Evolutionary conservation across 345 rosid species (phyloP), one percentile per base, ranked within the genome.

Genomic region (Populus euphratica): DNA sequence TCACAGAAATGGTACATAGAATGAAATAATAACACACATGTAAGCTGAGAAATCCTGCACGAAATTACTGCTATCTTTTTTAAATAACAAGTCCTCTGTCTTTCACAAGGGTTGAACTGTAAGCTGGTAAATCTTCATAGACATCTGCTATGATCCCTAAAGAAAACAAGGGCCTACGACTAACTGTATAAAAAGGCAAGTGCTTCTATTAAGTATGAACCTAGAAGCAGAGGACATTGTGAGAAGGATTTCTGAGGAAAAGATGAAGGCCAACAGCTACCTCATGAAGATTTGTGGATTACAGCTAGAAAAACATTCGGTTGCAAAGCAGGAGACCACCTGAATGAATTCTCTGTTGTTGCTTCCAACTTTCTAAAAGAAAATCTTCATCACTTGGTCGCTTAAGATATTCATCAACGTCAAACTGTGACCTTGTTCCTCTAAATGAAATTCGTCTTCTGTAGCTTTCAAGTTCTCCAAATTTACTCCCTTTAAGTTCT

Each of bases 311-410:
- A 36, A 82, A 82, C 78, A 80, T 77, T 27, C 80, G 92, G 81
- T 83, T 86, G 81, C 91, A 92, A 16, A 92, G 85, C 69, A 90
- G 80, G 52, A 93, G 80, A 75, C 90, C 75, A 47, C 98, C 98
- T 2, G 96, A 87, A 78, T 74, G 84, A 78, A 90, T 86, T 85
- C 93, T 88, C 71, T 81, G 86, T n/a, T 80, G 88, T 78, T 90
- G 96, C 77, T 73, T 92, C 96, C 89, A 90, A 76, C 86, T 83
- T 72, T 93, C 98, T 23, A 67, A 54, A 36, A 93, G 86, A 67
- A 83, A 82, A 70, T 89, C 93, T 78, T 90, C 90, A 16, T 86
- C 77, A 12, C 84, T 90, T 70, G 77, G 78, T 41, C 77, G 85
- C 25, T 82, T 88, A 65, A 93, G 81, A 85, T 96, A 93, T 39